phyloP scores from a whole-genome alignment of 2,329 filamentous ascomycete species.

The Aspergillus fructus region DNA sequence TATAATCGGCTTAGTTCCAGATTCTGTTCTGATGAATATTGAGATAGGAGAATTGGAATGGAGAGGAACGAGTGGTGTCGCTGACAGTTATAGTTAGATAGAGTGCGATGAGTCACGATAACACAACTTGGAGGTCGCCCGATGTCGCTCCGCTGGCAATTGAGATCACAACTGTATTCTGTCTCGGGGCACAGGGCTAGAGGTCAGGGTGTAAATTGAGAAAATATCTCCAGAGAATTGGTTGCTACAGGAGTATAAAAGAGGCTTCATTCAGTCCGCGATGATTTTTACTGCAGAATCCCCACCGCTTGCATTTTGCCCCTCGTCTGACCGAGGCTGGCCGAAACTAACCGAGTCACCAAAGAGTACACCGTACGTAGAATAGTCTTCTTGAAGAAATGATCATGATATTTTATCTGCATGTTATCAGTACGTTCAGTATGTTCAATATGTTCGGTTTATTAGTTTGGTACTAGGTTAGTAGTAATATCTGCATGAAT shows the following conservation, averaged over 20 bases:
- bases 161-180: neutral
- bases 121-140: neutral
- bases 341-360: neutral
- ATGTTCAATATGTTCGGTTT: too few relatives aligned
- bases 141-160: neutral
- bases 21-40: neutral
- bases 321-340: slow-evolving; percentile 6
- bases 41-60: neutral
- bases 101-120: slow-evolving; percentile 10
- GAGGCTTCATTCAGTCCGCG: neutral
- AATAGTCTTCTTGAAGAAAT: too few relatives aligned
- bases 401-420: too few relatives aligned
- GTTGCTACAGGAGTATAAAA: neutral
- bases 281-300: neutral
- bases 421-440: too few relatives aligned
- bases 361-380: neutral
- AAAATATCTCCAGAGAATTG: neutral
- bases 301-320: slow-evolving; percentile 9
- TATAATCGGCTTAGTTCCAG: neutral
- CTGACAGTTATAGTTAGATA: neutral
- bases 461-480: too few relatives aligned
- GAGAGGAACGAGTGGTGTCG: neutral
- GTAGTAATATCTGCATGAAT: too few relatives aligned
- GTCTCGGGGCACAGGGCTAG: neutral
- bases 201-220: neutral